Evolutionary conservation across 2,329 filamentous ascomycete genomes (phyloP).

Genomic region (Exophiala spinifera): DNA sequence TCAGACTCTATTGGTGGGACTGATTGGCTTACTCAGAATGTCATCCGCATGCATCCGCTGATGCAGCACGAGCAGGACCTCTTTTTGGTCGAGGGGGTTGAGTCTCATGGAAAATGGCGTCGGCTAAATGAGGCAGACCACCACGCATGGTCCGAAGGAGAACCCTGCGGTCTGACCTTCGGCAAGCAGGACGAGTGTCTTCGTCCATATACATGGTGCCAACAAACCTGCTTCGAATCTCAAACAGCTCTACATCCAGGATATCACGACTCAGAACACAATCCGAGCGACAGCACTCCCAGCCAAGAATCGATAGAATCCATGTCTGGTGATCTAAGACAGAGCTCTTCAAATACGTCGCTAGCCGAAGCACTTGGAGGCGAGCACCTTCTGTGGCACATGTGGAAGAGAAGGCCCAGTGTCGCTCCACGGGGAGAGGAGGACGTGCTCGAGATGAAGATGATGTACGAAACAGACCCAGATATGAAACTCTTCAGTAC

Average conservation of each 20-base stretch:
- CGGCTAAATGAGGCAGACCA: constrained; percentile 10
- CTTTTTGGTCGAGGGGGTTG: constrained; percentile 1
- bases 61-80: constrained; percentile 15
- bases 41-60: constrained; percentile 27
- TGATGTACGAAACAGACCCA: constrained; percentile 24
- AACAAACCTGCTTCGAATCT: background rate
- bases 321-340: constrained; percentile 11
- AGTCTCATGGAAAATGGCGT: background rate
- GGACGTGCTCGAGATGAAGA: constrained; percentile 22
- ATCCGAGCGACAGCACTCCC: background rate
- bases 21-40: constrained; percentile 23
- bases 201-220: constrained; percentile 6
- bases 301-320: background rate
- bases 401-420: constrained; percentile 21
- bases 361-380: constrained; percentile 22
- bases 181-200: background rate
- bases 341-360: constrained; percentile 7
- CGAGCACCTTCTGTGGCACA: constrained; percentile 25
- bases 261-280: background rate
- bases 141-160: constrained; percentile 9
- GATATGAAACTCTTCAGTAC: constrained; percentile 22
- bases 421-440: constrained; percentile 19
- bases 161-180: constrained; percentile 3
- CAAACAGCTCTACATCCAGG: background rate
- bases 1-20: constrained; percentile 13